These are phyloP conservation scores for Colletotrichum tropicicola DNA, from an alignment of 2,329 filamentous ascomycete genomes.

Conservation along the genomic window DNA sequence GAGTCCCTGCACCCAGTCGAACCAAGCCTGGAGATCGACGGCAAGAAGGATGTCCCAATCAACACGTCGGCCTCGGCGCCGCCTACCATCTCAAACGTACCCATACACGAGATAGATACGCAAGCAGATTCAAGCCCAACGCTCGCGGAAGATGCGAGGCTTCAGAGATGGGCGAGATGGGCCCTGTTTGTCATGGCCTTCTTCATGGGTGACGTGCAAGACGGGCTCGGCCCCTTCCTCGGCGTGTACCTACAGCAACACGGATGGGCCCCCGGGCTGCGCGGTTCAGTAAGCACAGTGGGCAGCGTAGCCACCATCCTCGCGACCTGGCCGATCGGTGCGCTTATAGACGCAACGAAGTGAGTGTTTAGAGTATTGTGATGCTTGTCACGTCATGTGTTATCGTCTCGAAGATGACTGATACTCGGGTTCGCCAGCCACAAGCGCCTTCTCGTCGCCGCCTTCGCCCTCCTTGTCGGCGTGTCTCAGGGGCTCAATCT, in stretches of 20 bases:
- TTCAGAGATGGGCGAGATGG: conserved; percentile 13
- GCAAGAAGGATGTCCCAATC: not conserved
- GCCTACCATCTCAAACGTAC: not conserved
- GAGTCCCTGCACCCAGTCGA: conserved; percentile 5
- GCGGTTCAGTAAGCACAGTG: conserved; percentile 10
- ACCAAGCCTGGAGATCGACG: not conserved
- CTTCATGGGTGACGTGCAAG: conserved; percentile 23
- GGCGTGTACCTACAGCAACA: conserved; percentile 23
- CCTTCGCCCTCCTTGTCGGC: conserved; percentile 11
- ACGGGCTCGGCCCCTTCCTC: conserved; percentile 17
- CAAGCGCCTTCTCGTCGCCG: conserved; percentile 9
- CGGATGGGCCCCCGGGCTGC: conserved; percentile 21
- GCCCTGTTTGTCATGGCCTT: conserved; percentile 21
- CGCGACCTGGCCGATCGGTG: conserved; percentile 18
- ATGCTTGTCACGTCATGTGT: not conserved
- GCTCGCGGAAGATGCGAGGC: not conserved
- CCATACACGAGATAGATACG: not conserved
- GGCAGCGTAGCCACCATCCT: conserved; percentile 20
- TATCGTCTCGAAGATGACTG: not conserved
- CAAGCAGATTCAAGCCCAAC: not conserved
- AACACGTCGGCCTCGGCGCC: not conserved
- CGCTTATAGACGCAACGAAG: conserved; percentile 23
- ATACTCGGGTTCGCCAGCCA: not conserved
- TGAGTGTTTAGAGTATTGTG: not conserved
- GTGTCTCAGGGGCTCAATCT: conserved; percentile 21